Evolutionary conservation across 805 yeast genomes (phyloP), one percentile per base, ranked within the genome.

Genomic region (Starmerella bombicola): DNA sequence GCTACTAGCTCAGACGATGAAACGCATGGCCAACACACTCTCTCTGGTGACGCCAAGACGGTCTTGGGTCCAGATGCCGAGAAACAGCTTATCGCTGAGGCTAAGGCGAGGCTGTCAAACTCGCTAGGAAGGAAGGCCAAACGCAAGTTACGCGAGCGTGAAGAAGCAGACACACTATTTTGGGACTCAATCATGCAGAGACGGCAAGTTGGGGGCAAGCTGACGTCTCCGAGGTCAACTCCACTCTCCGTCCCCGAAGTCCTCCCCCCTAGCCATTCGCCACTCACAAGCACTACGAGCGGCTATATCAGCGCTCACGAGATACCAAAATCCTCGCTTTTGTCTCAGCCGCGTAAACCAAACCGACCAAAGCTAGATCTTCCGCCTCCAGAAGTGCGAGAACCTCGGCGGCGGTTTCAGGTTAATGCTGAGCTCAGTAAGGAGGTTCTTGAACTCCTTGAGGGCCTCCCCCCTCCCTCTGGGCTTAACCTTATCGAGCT

Each of bases 81-180:
- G 53, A 64, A 71, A 42, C 96, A 88, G 57, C 84, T 86, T 95
- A 60, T 86, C 6, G 74, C 83, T n/a, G 98, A 91, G 56, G 98
- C 98, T 1, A 71, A 79, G 35, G 94, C 95, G 1, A 71, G 98
- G 51, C 64, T 88, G 48, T 82, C 93, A 10, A 86, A 84, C 53
- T 85, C 96, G 0, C 84, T 80, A 57, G 98, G 97, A 45, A 85
- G 86, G 51, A 88, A 88, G 59, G 95, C 96, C 0, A 82, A 86
- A 43, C 63, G 97, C 43, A 84, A 86, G 55, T 82, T 78, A 2
- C 66, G 96, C 42, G 97, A 88, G 56, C 65, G 91, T 37, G 69
- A 81, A 71, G 62, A 84, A 33, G 81, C 77, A 37, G 93, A 85
- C 54, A 80, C 83, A 43, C 70, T 75, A 24, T 51, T 45, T 20